Percentiles rank a stretch among this genome's conserved stretches.
phyloP scores from a whole-genome alignment of 441 rosid species.

The Gossypium lobatum region DNA sequence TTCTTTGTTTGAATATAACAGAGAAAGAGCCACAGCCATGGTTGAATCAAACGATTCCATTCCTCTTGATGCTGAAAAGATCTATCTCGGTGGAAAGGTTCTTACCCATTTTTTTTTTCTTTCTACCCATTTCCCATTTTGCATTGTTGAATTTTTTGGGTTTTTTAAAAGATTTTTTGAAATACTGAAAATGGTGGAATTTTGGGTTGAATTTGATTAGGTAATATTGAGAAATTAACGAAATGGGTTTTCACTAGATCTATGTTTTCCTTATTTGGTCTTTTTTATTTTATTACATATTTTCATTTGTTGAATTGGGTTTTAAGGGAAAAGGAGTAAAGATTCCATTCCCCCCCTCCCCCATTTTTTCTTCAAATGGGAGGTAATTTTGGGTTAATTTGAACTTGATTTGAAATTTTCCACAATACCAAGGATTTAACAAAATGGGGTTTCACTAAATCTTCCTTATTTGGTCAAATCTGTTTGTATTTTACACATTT shows the following conservation, averaged over 20 bases:
- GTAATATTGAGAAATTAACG: not conserved
- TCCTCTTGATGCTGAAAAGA: slow-evolving; percentile 70
- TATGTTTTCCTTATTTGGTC: not conserved
- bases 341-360: not conserved
- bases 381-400: not conserved
- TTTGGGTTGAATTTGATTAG: not conserved
- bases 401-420: not conserved
- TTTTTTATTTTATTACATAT: not conserved
- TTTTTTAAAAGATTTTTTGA: not conserved
- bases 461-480: not conserved
- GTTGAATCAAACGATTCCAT: slow-evolving; percentile 49
- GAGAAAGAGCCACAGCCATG: slow-evolving; percentile 52
- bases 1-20: slow-evolving; percentile 14
- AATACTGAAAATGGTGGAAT: too few species aligned
- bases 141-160: not conserved
- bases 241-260: not conserved
- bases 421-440: not conserved
- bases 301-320: not conserved
- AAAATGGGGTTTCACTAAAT: slow-evolving; percentile 8
- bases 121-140: not conserved
- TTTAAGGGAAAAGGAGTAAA: not conserved
- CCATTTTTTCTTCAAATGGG: not conserved
- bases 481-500: not conserved
- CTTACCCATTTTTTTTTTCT: not conserved
- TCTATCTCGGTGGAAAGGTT: slow-evolving; percentile 85